These are phyloP conservation scores for Dactylonectria macrodidyma DNA, from an alignment of 2,329 filamentous ascomycete genomes.

Conservation along the genomic window DNA sequence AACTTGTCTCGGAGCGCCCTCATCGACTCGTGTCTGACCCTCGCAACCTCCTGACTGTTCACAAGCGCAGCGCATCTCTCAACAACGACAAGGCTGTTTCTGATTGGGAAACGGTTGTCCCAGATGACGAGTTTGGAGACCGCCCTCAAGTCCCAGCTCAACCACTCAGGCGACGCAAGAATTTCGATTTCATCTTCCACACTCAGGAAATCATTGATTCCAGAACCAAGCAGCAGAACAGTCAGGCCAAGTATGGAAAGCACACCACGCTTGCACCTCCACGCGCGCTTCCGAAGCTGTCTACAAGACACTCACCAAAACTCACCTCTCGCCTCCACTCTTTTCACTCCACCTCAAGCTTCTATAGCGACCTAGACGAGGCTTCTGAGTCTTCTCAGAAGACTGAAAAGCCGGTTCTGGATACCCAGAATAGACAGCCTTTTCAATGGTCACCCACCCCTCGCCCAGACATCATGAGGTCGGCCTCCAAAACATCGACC, in stretches of 20 bases:
- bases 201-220: conserved; percentile 23
- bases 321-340: conserved; percentile 40
- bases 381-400: conserved; percentile 20
- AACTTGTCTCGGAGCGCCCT: conserved; percentile 37
- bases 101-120: conserved; percentile 51
- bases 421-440: conserved; percentile 4
- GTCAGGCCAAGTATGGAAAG: conserved; percentile 22
- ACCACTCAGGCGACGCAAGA: conserved; percentile 30
- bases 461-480: conserved; percentile 31
- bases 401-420: conserved; percentile 3
- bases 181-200: conserved; percentile 34
- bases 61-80: conserved; percentile 11
- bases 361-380: conserved; percentile 44
- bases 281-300: conserved; percentile 27
- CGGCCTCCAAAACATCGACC: conserved; percentile 51
- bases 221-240: conserved; percentile 7
- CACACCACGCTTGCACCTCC: conserved; percentile 21
- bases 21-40: conserved; percentile 17
- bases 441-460: neutral
- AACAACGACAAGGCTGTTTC: conserved; percentile 44
- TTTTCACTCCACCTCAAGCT: conserved; percentile 48
- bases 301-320: conserved; percentile 28
- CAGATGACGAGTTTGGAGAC: conserved; percentile 43
- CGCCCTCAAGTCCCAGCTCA: conserved; percentile 23
- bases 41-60: neutral